Evolutionary conservation across 1,284 basidiomycete species (phyloP).

Genomic region (Ganoderma meredithae): DNA sequence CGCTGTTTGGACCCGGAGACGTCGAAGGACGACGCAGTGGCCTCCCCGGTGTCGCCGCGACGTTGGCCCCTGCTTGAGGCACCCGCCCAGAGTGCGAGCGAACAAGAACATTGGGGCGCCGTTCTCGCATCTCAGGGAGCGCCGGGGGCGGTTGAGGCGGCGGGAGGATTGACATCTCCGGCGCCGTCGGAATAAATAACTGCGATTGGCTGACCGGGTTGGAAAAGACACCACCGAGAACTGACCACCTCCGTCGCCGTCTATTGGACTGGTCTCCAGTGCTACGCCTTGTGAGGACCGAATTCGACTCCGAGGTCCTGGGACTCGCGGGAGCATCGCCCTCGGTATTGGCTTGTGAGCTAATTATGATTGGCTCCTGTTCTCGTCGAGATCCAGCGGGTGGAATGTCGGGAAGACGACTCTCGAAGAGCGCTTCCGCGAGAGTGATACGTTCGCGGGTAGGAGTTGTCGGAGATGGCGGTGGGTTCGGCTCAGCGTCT

Average conservation of each 20-base stretch:
- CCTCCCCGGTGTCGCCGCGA: slow-evolving; percentile 27
- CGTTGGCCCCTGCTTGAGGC: slow-evolving; percentile 23
- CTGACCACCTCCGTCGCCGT: slow-evolving; percentile 63
- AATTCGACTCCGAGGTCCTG: slow-evolving; percentile 55
- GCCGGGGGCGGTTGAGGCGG: slow-evolving; percentile 37
- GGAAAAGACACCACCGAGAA: slow-evolving; percentile 54
- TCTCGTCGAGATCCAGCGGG: slow-evolving; percentile 69
- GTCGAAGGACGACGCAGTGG: slow-evolving; percentile 36
- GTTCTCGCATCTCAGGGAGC: slow-evolving; percentile 35
- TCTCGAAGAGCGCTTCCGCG: slow-evolving; percentile 77
- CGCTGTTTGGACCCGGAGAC: slow-evolving; percentile 34
- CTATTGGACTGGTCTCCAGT: slow-evolving; percentile 41
- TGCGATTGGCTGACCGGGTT: slow-evolving; percentile 34
- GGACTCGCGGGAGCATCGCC: slow-evolving; percentile 56
- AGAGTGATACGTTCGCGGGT: slow-evolving; percentile 71
- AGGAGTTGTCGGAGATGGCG: slow-evolving; percentile 43
- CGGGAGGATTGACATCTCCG: slow-evolving; percentile 27
- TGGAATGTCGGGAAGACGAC: slow-evolving; percentile 75
- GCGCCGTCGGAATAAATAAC: slow-evolving; percentile 35
- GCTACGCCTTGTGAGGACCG: slow-evolving; percentile 41
- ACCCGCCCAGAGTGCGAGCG: slow-evolving; percentile 40
- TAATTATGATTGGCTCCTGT: slow-evolving; percentile 73
- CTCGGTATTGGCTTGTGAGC: slow-evolving; percentile 44
- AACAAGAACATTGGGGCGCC: slow-evolving; percentile 31
- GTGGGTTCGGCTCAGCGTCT: slow-evolving; percentile 50